Evolutionary conservation across 2,329 filamentous ascomycete species (phyloP), one percentile per base, ranked within the genome.

Genomic region (Microsporum ferrugineum): DNA sequence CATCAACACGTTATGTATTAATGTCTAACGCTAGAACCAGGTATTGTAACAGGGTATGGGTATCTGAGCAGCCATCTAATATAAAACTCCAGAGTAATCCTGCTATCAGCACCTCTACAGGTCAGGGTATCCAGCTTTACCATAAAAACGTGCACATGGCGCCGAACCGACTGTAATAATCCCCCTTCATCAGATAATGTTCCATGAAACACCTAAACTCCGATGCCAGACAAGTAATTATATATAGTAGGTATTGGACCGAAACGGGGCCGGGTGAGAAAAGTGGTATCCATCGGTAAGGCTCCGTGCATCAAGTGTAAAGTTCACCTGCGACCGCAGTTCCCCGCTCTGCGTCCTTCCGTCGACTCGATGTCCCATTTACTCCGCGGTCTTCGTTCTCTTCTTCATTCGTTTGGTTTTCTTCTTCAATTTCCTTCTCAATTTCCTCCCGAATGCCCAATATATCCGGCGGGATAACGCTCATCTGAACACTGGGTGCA

Each of bases 401-500:
- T 60, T 76, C 75, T 36, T 76, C 74, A 60, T 68, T 63, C 60
- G 68, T 51, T 34, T 72, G 69, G 38, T 68, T 72, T 61, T 78
- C 72, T 63, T 79, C 77, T 63, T 74, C 73, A 39, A 78, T 71
- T 62, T 79, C 77, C 58, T 73, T 72, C 65, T 80, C 77, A 5
- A 77, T 71, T 23, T 80, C 78, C 57, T 79, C 77, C 34, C 78
- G 71, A 61, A 80, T 65, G 0, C 80, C 84, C 17, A 82, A 79
- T 5, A 94, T 79, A 69, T 92, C 89, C 0, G 88, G 87, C 7
- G 89, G 90, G 59, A 96, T 88, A 51, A 84, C 82, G 66, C 84
- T 84, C 75, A 91, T 88, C 72, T 95, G 90, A 33, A 95, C 89
- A 68, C 90, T 95, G 0, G 94, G 94, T 5, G 90, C 89, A 41